phyloP scores from a whole-genome alignment of 352 stramenopile genomes.

The Lagenidium sp. region DNA sequence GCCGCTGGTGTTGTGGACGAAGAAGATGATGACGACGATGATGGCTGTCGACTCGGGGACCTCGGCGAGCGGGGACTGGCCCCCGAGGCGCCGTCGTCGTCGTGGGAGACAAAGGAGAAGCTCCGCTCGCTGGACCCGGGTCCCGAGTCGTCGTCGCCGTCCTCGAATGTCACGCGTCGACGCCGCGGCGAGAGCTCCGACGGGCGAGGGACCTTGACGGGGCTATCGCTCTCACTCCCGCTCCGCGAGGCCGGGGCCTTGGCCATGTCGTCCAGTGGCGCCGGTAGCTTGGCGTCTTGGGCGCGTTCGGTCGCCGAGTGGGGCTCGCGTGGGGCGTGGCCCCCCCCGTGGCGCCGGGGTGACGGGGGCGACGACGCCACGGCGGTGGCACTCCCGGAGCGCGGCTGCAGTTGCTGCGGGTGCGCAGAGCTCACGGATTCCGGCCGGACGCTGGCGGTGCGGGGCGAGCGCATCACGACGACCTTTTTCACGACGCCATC shows the following conservation, averaged over 20 bases:
- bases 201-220: no score
- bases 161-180: no score
- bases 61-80: conserved; percentile 13
- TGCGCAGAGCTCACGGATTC: background rate
- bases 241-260: background rate
- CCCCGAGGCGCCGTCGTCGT: conserved; percentile 3
- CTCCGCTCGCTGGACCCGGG: no score
- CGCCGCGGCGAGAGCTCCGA: no score
- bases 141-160: no score
- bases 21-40: conserved; percentile 1
- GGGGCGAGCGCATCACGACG: conserved; percentile 37
- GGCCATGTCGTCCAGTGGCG: background rate
- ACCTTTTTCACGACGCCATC: conserved; percentile 42
- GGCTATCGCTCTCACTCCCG: background rate
- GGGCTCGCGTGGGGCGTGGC: background rate
- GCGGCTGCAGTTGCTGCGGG: background rate
- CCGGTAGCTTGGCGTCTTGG: background rate
- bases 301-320: background rate
- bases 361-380: background rate
- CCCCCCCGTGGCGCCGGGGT: background rate
- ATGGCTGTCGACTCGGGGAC: conserved; percentile 3
- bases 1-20: no score
- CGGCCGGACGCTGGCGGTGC: background rate
- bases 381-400: background rate
- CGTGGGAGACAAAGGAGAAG: no score